phyloP scores from a whole-genome alignment of 2,329 filamentous ascomycete genomes.

The Plectosphaerella cucumerina region DNA sequence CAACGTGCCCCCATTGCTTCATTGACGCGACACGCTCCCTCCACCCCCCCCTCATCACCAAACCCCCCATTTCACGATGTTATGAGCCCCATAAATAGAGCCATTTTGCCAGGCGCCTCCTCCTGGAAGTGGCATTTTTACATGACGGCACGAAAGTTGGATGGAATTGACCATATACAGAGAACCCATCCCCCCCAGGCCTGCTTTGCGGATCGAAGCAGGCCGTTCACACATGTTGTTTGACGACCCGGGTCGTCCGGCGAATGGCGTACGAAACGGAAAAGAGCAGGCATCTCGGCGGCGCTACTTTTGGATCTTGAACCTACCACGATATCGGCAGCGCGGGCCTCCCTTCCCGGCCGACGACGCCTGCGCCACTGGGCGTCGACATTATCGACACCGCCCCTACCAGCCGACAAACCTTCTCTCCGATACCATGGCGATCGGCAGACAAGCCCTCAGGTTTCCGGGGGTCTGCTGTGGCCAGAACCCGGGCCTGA shows the following conservation, averaged over 20 bases:
- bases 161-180: not conserved
- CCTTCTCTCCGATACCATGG: too few species aligned
- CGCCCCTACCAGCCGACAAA: too few species aligned
- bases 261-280: conserved; percentile 14
- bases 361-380: too few species aligned
- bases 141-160: not conserved
- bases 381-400: too few species aligned
- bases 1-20: not conserved
- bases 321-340: not conserved
- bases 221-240: conserved; percentile 5
- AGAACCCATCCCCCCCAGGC: not conserved
- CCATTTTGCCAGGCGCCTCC: not conserved
- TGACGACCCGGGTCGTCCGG: conserved; percentile 7
- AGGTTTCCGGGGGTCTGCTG: too few species aligned
- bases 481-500: too few species aligned
- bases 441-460: too few species aligned
- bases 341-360: too few species aligned
- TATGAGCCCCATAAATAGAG: not conserved
- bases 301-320: conserved; percentile 1
- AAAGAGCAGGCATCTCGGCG: conserved; percentile 3
- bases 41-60: not conserved
- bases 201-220: conserved; percentile 1
- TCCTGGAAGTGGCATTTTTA: not conserved
- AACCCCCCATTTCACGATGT: not conserved
- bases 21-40: not conserved